Conservation (phyloP, 345 rosid species). For the Citrus sp. region DNA sequence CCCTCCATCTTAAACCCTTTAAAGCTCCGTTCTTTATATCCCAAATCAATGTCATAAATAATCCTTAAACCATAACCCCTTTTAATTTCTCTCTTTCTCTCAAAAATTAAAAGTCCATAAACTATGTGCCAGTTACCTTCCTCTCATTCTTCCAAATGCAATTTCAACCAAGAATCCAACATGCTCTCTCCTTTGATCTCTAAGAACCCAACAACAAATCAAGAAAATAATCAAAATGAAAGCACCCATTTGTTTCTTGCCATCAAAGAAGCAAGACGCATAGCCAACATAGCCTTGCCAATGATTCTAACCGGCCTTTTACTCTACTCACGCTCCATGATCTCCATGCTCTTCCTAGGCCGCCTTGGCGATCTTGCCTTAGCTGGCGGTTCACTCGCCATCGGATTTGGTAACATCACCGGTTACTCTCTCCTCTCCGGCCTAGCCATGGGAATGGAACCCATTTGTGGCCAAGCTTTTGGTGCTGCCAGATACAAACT, state of each 20-base stretch:
- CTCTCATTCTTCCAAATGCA: slow-evolving; percentile 17
- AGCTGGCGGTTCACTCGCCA: slow-evolving; percentile 81
- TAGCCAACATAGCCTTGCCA: slow-evolving; percentile 59
- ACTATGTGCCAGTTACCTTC: slow-evolving; percentile 17
- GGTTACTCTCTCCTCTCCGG: slow-evolving; percentile 89
- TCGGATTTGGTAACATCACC: slow-evolving; percentile 90
- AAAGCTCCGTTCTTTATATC: slow-evolving; percentile 12
- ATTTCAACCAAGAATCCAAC: slow-evolving; percentile 22
- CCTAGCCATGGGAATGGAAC: slow-evolving; percentile 89
- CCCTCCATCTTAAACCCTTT: background rate
- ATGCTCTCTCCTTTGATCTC: slow-evolving; percentile 38
- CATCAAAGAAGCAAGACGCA: slow-evolving; percentile 50
- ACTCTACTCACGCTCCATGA: slow-evolving; percentile 75
- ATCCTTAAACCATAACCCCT: background rate
- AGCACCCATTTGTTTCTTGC: slow-evolving; percentile 26
- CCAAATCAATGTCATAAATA: background rate
- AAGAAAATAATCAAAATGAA: slow-evolving; percentile 14
- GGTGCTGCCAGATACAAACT: slow-evolving; percentile 73
- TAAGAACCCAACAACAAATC: slow-evolving; percentile 30
- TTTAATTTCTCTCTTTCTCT: background rate
- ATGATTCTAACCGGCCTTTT: slow-evolving; percentile 65
- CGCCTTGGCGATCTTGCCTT: slow-evolving; percentile 68
- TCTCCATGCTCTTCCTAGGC: slow-evolving; percentile 91
- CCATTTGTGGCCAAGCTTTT: slow-evolving; percentile 88
- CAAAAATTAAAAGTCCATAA: background rate